Base-by-base conservation (phyloP, 306 rosid species). In the Prosopis cineraria region DNA sequence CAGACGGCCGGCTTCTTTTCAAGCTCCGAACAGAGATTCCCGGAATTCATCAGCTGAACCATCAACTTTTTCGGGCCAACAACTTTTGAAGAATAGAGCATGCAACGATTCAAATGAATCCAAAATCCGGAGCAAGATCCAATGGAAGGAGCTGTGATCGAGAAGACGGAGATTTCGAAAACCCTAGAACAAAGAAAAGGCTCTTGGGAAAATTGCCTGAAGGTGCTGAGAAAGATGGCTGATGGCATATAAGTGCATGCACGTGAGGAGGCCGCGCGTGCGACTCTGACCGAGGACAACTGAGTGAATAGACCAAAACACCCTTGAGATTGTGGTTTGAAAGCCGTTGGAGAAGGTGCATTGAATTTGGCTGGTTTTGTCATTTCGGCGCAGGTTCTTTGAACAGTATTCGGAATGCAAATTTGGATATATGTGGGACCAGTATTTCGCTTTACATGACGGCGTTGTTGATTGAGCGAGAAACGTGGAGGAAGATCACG, bases 1-100 rank as follows among this genome's bases (percentile, higher is more conserved):
- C 78, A 83, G 80, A 55, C 62, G 65, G 86, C 76, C 67, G 87
- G 31, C 9, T 9, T 43, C 66, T 82, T 74, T 62, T 79, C 90
- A 34, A 67, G 63, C 45, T 37, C 70, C 31, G 48, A 65, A 65
- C 70, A 20, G 11, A 19, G 30, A 65, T 77, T 81, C 62, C 83
- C 78, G 1, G 95, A 87, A 73, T 81, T 90, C 95, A 90, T 90
- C 81, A 92, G 85, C 80, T 87, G 89, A 68, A 92, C 97, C 97
- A 90, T 90, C 48, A 65, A 37, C n/a, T 14, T 10, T 20, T 37
- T 65, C 70, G 48, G 11, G 48, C 70, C 70, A 65, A 37, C 17
- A 36, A 65, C 14, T n/a, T 55, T 22, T 14, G 5, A 14, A 3
- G 11, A 64, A 64, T 1, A 37, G 5, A n/a, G 19, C 36, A 36